Conservation (phyloP, 2,329 filamentous ascomycete species). For the Basipetospora sp. region DNA sequence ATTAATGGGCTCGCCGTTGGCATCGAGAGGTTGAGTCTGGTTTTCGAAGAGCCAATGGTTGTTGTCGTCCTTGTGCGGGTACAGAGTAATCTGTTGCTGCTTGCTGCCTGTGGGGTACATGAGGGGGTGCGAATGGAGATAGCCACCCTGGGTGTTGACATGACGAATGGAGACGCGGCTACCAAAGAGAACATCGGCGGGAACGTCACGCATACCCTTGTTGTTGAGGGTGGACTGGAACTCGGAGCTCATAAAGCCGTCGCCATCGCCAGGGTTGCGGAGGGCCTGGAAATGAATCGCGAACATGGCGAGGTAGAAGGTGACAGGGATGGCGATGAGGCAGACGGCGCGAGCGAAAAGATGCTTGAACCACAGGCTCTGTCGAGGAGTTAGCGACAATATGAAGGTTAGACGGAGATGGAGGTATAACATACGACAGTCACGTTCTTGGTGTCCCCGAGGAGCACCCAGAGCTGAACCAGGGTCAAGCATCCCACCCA, state of each 20-base stretch:
- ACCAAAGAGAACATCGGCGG: constrained; percentile 80
- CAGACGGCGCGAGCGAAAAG: constrained; percentile 83
- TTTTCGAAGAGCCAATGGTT: constrained; percentile 92
- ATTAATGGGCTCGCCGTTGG: constrained; percentile 61
- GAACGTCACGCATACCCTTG: constrained; percentile 90
- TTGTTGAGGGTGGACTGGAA: constrained; percentile 95
- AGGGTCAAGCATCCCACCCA: constrained; percentile 89
- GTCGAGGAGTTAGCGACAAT: constrained; percentile 10
- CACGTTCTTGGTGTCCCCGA: constrained; percentile 77
- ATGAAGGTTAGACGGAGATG: background rate
- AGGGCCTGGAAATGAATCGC: constrained; percentile 90
- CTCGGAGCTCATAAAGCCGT: constrained; percentile 98
- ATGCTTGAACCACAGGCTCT: constrained; percentile 82
- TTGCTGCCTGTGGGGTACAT: constrained; percentile 98
- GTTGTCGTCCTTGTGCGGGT: constrained; percentile 98
- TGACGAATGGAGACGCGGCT: constrained; percentile 78
- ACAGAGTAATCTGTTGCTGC: constrained; percentile 95
- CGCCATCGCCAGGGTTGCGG: constrained; percentile 86
- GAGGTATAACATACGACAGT: constrained; percentile 42
- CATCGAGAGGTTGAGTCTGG: constrained; percentile 74
- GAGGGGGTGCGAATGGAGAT: constrained; percentile 87
- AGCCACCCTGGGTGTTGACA: constrained; percentile 93
- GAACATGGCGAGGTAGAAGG: constrained; percentile 95
- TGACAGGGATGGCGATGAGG: constrained; percentile 72
- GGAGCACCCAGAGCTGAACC: constrained; percentile 85